Base-by-base conservation (phyloP, 192 early-diverging fungal species). In the Backusella liffmaniae region DNA sequence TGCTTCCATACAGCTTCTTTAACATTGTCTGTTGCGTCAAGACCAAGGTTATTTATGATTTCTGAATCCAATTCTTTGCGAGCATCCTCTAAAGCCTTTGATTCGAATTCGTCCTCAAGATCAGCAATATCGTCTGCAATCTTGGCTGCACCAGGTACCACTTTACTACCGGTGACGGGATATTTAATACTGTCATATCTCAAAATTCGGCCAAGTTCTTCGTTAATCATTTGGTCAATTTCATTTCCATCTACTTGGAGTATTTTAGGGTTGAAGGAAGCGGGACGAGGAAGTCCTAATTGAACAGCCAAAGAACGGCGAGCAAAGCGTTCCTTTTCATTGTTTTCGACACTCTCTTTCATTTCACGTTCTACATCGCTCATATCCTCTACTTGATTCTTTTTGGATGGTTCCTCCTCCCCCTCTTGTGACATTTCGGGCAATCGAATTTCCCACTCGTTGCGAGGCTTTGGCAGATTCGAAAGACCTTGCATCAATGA, bases 391-490 rank as follows among this genome's bases (percentile, higher is more conserved):
- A 39, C 73, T 13, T 77, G 72, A 34, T 59, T 76, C 23, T 36
- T 32, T 16, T 44, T 44, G n/a, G 69, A 32, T 32, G 32, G 12
- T 12, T 9, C 37, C 29, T 71, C 42, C n/a, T 77, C 84, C n/a
- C 79, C 79, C 7, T 86, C 82, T 23, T 84, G 78, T 36, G 75
- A 72, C 35, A 83, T 67, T 23, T 95, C 92, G 1, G 96, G 97
- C 67, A 97, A 80, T 12, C 94, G 90, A 71, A 99, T 90, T 72
- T 96, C 94, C 82, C 97, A 96, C 74, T 97, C 94, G 79, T 98
- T 98, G 59, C 92, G 93, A 49, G 98, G 98, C 72, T 88, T 85
- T 1, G 98, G 98, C 16, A 99, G 82, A 30, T 82, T 71, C 4
- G 84, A 84, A 29, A 98, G 90, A 37, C 92, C 87, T 66, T 85